phyloP scores from a whole-genome alignment of 768 basidiomycete species.

The Tulasnella calospora region DNA sequence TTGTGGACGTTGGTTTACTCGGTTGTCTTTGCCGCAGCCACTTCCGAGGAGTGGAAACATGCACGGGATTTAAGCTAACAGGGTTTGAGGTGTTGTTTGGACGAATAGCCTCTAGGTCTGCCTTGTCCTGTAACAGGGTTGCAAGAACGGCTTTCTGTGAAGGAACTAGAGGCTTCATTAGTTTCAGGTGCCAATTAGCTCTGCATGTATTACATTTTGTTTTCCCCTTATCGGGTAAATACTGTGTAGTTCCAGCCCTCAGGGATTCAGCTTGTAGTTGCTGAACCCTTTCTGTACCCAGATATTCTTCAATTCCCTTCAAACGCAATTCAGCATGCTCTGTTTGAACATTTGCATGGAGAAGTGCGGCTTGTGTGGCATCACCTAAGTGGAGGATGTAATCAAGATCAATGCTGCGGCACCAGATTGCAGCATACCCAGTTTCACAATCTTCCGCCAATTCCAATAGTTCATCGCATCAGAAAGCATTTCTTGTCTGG shows the following conservation, averaged over 20 bases:
- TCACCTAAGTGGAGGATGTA: no score
- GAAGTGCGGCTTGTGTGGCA: neutral
- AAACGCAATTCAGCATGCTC: neutral
- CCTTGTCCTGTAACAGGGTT: no score
- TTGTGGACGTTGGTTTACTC: no score
- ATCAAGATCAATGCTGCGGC: no score
- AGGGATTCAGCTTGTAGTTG: neutral
- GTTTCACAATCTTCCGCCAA: slow-evolving; percentile 2
- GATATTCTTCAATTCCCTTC: neutral
- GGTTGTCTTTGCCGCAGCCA: no score
- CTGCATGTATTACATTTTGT: neutral
- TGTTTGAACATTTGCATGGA: neutral
- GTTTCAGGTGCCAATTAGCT: no score
- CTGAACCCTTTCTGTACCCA: neutral
- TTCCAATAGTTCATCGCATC: slow-evolving; percentile 18
- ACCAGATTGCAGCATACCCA: neutral
- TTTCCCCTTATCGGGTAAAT: neutral
- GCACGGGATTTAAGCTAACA: no score
- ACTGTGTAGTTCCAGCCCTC: neutral
- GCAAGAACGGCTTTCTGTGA: no score
- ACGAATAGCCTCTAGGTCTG: no score
- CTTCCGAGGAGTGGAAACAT: no score
- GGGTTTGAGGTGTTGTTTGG: no score
- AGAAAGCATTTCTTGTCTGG: neutral
- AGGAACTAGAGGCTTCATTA: no score